These are phyloP conservation scores for Oryza longistaminata DNA, from an alignment of 176 grass and related monocot species.

Conservation along the genomic window DNA sequence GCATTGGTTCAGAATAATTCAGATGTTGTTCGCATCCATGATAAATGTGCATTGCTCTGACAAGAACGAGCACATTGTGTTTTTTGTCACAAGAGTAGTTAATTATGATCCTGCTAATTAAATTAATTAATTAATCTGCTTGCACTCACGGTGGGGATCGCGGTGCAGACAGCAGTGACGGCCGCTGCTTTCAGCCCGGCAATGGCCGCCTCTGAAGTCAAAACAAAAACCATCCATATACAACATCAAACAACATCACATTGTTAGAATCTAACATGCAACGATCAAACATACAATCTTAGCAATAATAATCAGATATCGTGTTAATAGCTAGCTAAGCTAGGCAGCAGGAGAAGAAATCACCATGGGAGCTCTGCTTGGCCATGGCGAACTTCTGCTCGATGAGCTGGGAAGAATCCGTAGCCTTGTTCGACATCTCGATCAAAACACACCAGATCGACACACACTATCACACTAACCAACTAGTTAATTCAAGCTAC, in stretches of 20 bases:
- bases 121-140: neutral
- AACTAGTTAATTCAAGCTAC: neutral
- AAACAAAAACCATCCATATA: too few relatives aligned
- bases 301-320: neutral
- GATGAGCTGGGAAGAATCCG: neutral
- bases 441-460: neutral
- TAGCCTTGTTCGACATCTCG: neutral
- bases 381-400: conserved; percentile 9
- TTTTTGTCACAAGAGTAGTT: neutral
- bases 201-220: neutral
- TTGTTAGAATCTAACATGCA: neutral
- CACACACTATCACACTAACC: neutral
- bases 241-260: neutral
- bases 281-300: neutral
- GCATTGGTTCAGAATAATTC: neutral
- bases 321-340: neutral
- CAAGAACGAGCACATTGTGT: neutral
- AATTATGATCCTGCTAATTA: neutral
- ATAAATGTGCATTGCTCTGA: neutral
- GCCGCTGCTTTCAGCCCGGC: neutral
- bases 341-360: neutral
- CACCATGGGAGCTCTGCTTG: neutral
- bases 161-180: neutral
- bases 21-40: neutral
- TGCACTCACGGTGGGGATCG: conserved; percentile 16